Evolutionary conservation across 2,329 filamentous ascomycete genomes (phyloP), one percentile per base, ranked within the genome.

Genomic region (Lasiodiplodia hormozganensis): DNA sequence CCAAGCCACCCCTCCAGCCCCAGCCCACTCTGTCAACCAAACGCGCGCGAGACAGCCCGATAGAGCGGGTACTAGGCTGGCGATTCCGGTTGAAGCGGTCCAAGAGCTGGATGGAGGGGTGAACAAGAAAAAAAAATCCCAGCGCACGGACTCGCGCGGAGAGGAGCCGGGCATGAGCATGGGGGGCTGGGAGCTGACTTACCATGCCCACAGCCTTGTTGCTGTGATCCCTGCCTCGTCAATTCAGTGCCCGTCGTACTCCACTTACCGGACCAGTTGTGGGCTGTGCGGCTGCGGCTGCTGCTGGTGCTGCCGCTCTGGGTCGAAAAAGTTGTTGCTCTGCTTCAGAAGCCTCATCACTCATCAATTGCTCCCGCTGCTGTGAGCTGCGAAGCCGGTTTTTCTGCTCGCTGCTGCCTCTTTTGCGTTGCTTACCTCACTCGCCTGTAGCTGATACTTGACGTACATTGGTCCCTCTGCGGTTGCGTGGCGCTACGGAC

Each of bases 131-230:
- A 51, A 28, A 51, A 51, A n/a, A 51, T 5, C 3, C 16, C 28
- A 47, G 43, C 43, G 43, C 43, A 64, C 60, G 60, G 60, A 51
- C 60, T 51, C 60, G 60, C 60, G 60, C 60, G 60, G 60, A 64
- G 60, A 64, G 60, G 43, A 47, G 43, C 18, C 43, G 60, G 60
- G 43, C 57, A 62, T 62, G 21, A 25, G 21, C 40, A 49, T 49
- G 57, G 57, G 36, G 56, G 36, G 43, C 43, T 34, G 40, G 40
- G 23, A 62, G 12, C 14, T 18, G 23, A 31, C 60, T 36, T 51
- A 51, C 43, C 43, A 21, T 62, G 57, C 57, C 57, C 57, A 38
- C 40, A 62, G 57, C 57, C 57, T 43, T 62, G 57, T 25, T 49
- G 38, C 3, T 18, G 31, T 34, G 8, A 62, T 25, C 57, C 57